phyloP scores from a whole-genome alignment of 495 filamentous ascomycete species.

The Penicillium dipodomyicola region DNA sequence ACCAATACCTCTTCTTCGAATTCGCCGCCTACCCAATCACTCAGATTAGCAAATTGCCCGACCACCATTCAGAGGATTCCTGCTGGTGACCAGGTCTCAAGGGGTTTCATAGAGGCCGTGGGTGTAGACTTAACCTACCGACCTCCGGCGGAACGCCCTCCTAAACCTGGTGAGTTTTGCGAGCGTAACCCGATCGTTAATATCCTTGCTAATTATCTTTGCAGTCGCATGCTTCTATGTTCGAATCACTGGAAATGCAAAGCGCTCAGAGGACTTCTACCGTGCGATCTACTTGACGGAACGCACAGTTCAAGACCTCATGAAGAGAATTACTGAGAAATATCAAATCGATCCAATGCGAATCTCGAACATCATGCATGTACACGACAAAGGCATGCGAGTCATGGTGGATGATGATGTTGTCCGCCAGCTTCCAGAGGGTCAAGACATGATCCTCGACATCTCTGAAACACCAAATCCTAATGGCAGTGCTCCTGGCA shows the following conservation, averaged over 20 bases:
- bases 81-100: conserved; percentile 46
- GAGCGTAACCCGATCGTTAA: neutral
- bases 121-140: conserved; percentile 84
- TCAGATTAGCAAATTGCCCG: conserved; percentile 30
- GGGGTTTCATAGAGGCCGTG: conserved; percentile 86
- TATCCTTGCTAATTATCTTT: conserved; percentile 1
- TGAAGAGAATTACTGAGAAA: conserved; percentile 68
- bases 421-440: conserved; percentile 80
- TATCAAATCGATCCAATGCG: conserved; percentile 69
- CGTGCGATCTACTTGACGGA: conserved; percentile 82
- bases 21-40: conserved; percentile 35
- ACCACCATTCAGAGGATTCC: conserved; percentile 47
- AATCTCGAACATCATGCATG: conserved; percentile 66
- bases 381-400: conserved; percentile 69
- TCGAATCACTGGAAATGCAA: conserved; percentile 53
- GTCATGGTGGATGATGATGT: conserved; percentile 91
- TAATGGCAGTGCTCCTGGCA: conserved; percentile 12
- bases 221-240: conserved; percentile 88
- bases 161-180: conserved; percentile 61
- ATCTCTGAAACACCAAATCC: conserved; percentile 43
- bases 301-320: conserved; percentile 69
- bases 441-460: conserved; percentile 81
- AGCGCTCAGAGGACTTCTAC: conserved; percentile 63
- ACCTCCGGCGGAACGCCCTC: conserved; percentile 67
- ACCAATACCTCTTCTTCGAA: conserved; percentile 48